Evolutionary conservation across 192 early-diverging fungal species (phyloP).

Genomic region (Coemansia sp.): DNA sequence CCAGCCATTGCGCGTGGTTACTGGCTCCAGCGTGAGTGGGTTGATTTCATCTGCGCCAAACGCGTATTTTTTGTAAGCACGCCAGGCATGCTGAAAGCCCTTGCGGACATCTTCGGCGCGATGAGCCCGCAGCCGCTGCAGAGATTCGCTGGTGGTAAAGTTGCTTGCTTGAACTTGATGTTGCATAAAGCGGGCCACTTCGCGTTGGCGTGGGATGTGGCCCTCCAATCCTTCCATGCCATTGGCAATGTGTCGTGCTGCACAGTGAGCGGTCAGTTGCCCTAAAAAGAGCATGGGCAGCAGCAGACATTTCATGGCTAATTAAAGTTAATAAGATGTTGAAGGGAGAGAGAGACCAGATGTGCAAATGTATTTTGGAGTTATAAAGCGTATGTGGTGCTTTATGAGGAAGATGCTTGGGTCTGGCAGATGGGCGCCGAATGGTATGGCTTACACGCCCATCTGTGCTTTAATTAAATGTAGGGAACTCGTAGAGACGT

Average conservation of each 20-base stretch:
- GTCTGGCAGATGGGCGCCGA: too few species aligned
- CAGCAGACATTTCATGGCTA: constrained; percentile 23
- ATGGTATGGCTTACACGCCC: not conserved
- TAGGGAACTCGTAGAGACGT: constrained; percentile 3
- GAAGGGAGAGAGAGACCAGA: not conserved
- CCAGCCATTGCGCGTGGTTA: constrained; percentile 59
- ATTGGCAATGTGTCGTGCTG: constrained; percentile 23
- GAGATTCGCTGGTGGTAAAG: constrained; percentile 29
- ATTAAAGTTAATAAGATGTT: not conserved
- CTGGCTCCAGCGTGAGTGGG: constrained; percentile 49
- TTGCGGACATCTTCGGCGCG: constrained; percentile 58
- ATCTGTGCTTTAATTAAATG: not conserved
- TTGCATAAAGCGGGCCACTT: constrained; percentile 25
- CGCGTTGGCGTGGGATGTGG: constrained; percentile 24
- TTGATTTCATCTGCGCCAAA: constrained; percentile 77
- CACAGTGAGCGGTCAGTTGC: constrained; percentile 9
- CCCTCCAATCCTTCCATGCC: constrained; percentile 46
- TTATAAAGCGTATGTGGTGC: not conserved
- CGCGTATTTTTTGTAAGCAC: constrained; percentile 72
- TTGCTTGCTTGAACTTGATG: constrained; percentile 39
- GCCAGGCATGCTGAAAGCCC: constrained; percentile 68
- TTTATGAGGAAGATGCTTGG: constrained; percentile 1
- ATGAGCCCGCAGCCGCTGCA: constrained; percentile 52
- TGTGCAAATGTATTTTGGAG: too few species aligned
- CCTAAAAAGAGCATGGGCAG: constrained; percentile 19